These are phyloP conservation scores for Boletus putidus DNA, from an alignment of 1,284 basidiomycete species.

Conservation along the genomic window DNA sequence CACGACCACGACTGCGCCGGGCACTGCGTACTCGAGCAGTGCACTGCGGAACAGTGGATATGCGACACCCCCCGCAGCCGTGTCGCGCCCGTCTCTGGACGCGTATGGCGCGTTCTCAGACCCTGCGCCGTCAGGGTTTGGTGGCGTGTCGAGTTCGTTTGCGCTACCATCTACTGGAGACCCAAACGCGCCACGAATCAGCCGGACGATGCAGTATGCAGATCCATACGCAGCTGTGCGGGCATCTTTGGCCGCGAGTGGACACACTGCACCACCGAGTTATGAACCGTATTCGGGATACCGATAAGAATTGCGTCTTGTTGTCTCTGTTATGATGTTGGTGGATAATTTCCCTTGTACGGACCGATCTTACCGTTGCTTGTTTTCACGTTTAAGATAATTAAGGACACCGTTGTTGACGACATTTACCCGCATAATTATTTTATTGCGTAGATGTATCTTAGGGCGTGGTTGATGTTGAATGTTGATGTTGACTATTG, in stretches of 20 bases:
- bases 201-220: conserved; percentile 86
- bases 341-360: conserved; percentile 19
- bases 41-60: conserved; percentile 32
- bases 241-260: conserved; percentile 43
- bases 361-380: conserved; percentile 11
- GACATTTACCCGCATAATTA: conserved; percentile 11
- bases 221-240: conserved; percentile 78
- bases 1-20: conserved; percentile 37
- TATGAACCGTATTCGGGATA: conserved; percentile 50
- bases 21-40: conserved; percentile 38
- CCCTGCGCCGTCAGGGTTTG: conserved; percentile 71
- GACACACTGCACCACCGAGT: conserved; percentile 43
- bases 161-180: conserved; percentile 40
- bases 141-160: conserved; percentile 36
- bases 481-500: conserved; percentile 10
- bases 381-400: conserved; percentile 14
- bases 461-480: not conserved
- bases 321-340: not conserved
- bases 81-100: conserved; percentile 70
- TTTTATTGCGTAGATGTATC: conserved; percentile 17
- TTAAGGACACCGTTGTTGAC: conserved; percentile 15
- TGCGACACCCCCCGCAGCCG: conserved; percentile 35
- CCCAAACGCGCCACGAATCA: conserved; percentile 54
- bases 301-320: conserved; percentile 16
- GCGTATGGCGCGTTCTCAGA: conserved; percentile 86